Conservation (phyloP, 2,329 filamentous ascomycete species). For the Helminthosporium solani region DNA sequence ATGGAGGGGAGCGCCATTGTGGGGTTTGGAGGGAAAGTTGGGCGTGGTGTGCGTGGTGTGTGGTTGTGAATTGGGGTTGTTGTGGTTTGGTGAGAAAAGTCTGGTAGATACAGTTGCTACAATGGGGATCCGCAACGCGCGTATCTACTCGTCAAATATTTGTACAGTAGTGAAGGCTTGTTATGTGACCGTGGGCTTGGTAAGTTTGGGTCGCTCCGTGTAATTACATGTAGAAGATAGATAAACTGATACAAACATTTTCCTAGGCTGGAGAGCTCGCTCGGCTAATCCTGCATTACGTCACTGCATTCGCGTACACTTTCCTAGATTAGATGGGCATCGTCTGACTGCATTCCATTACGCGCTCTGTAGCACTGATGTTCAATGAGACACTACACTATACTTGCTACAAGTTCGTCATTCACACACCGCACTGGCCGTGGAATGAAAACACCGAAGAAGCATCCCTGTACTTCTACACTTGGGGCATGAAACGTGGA, state of each 20-base stretch:
- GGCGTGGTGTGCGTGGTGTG: not conserved
- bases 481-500: slow-evolving; percentile 1
- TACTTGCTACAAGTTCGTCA: slow-evolving; percentile 24
- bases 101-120: no score
- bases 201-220: not conserved
- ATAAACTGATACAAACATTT: no score
- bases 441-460: slow-evolving; percentile 3
- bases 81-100: no score
- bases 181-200: not conserved
- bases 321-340: not conserved
- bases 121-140: no score
- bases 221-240: no score
- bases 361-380: slow-evolving; percentile 12
- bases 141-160: no score
- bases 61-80: no score
- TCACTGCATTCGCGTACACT: slow-evolving; percentile 1
- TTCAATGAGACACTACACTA: slow-evolving; percentile 34
- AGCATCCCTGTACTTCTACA: slow-evolving; percentile 14
- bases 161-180: no score
- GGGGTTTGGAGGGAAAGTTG: not conserved
- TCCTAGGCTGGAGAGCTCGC: slow-evolving; percentile 19
- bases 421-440: not conserved
- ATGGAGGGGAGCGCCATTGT: slow-evolving; percentile 46
- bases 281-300: slow-evolving; percentile 22
- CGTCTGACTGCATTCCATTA: not conserved